phyloP scores from a whole-genome alignment of 108 stramenopile species.

The Cyclotella choctawhatcheeana region DNA sequence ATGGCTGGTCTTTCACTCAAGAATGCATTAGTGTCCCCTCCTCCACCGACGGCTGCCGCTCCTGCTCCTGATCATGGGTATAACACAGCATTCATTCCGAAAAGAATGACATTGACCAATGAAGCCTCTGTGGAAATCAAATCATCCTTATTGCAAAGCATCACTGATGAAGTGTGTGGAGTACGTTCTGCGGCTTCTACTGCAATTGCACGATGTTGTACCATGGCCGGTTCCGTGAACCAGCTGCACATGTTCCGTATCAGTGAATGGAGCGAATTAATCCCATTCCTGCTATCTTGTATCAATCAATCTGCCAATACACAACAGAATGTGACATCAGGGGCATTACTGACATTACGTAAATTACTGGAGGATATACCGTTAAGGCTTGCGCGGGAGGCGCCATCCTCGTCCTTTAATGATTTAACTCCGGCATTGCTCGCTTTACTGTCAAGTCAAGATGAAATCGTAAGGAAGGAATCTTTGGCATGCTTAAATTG shows the following conservation, averaged over 20 bases:
- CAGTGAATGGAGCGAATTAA: conserved; percentile 34
- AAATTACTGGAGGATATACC: conserved; percentile 90
- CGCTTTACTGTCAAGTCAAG: conserved; percentile 38
- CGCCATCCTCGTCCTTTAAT: conserved; percentile 59
- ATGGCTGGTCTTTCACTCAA: conserved; percentile 91
- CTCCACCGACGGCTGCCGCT: no score
- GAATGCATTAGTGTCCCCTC: conserved; percentile 74
- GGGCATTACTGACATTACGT: conserved; percentile 64
- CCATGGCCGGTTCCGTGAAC: conserved; percentile 21
- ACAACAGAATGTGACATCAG: conserved; percentile 17
- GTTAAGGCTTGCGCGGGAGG: conserved; percentile 26
- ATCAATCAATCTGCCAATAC: conserved; percentile 8
- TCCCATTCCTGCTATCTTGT: conserved; percentile 44
- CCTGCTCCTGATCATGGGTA: no score
- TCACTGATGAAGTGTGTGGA: conserved; percentile 36
- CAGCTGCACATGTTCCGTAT: conserved; percentile 24
- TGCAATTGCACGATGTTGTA: conserved; percentile 44
- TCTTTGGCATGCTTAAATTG: conserved; percentile 66
- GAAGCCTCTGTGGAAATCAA: conserved; percentile 42
- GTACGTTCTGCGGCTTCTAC: conserved; percentile 46
- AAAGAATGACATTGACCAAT: conserved; percentile 16
- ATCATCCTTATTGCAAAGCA: conserved; percentile 50
- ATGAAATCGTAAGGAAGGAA: conserved; percentile 45
- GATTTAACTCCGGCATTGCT: conserved; percentile 68
- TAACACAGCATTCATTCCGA: no score